A percentile compares a stretch with the other conserved stretches of the same genome.
These are phyloP conservation scores for Botrytis paeoniae DNA, from an alignment of 2,329 filamentous ascomycete genomes.

Conservation along the genomic window DNA sequence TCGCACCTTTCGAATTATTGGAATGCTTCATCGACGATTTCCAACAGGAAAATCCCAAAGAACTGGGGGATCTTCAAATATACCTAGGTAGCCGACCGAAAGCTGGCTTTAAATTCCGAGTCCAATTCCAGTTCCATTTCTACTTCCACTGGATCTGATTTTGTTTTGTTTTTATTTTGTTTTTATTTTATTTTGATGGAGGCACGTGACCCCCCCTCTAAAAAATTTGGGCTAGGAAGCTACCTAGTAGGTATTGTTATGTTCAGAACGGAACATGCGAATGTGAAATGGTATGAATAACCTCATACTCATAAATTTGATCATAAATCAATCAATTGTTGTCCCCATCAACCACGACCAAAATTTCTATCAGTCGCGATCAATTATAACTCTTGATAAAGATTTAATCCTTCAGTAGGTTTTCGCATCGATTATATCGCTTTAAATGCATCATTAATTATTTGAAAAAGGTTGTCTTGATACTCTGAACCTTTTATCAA, in stretches of 20 bases:
- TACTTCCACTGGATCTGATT: not conserved
- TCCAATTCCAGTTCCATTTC: not conserved
- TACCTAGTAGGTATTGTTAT: not conserved
- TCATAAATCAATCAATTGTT: conserved; percentile 8
- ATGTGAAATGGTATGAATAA: conserved; percentile 13
- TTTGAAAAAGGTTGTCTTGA: conserved; percentile 3
- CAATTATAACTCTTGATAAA: not conserved
- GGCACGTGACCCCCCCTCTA: not conserved
- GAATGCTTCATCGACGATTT: not conserved
- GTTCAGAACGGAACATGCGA: not conserved
- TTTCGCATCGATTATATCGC: conserved; percentile 1
- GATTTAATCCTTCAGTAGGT: not conserved
- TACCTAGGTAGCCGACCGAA: not conserved
- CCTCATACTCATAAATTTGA: conserved; percentile 5
- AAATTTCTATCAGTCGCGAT: not conserved
- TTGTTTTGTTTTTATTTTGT: not conserved
- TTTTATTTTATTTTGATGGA: not conserved
- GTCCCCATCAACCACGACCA: not conserved
- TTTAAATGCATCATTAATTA: conserved; percentile 6
- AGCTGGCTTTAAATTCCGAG: not conserved
- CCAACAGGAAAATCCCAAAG: not conserved
- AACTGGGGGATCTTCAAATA: not conserved
- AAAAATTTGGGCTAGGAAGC: not conserved
- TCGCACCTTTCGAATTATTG: not conserved
- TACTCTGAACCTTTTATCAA: not conserved